Conservation (phyloP, 192 early-diverging fungal species). For the Rhizophagus clarus region DNA sequence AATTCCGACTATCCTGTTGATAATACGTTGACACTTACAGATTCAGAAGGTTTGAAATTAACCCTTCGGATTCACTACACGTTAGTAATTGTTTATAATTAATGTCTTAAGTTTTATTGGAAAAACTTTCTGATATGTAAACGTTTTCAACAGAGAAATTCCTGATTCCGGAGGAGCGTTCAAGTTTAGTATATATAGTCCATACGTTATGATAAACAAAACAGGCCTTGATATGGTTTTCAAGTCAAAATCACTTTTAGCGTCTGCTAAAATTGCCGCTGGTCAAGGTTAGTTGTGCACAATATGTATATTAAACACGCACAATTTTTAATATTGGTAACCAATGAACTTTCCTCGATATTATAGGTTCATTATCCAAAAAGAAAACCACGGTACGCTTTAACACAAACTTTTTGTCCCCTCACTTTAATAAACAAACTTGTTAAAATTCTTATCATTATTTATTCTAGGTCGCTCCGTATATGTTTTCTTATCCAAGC, state of each 20-base stretch:
- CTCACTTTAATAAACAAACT: not conserved
- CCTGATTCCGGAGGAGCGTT: conserved; percentile 70
- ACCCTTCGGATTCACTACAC: conserved; percentile 63
- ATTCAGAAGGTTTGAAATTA: conserved; percentile 64
- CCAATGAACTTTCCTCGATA: not conserved
- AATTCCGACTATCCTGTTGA: conserved; percentile 83
- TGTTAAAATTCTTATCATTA: not conserved
- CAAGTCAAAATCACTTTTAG: conserved; percentile 81
- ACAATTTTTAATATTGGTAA: not conserved
- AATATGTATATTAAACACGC: too few relatives aligned
- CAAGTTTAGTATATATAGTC: conserved; percentile 88
- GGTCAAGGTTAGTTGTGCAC: conserved; percentile 53
- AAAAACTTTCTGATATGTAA: not conserved
- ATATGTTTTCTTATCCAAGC: conserved; percentile 94
- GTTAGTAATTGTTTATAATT: conserved; percentile 33
- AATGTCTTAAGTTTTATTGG: not conserved
- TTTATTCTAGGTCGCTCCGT: conserved; percentile 58
- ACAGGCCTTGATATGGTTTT: conserved; percentile 79
- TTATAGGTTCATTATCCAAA: not conserved
- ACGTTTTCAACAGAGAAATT: conserved; percentile 47
- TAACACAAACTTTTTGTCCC: not conserved
- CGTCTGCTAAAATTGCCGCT: conserved; percentile 68
- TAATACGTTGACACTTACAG: conserved; percentile 68
- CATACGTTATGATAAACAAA: conserved; percentile 94
- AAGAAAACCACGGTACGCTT: not conserved